Evolutionary conservation across 805 yeast genomes (phyloP).

Genomic region (Danielia reshetovae): DNA sequence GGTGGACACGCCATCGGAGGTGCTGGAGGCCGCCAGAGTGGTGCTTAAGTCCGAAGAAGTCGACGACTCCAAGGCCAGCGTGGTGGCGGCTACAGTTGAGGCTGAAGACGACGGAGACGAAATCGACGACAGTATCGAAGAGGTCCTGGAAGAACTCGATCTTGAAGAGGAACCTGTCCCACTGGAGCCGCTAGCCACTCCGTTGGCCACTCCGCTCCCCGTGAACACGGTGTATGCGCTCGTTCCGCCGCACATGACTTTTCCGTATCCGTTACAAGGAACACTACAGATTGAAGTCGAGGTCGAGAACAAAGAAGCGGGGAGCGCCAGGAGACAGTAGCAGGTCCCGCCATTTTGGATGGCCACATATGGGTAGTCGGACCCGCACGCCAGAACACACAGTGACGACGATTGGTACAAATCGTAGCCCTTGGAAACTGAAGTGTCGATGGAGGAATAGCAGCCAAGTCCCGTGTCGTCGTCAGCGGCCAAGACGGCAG

Average conservation of each 20-base stretch:
- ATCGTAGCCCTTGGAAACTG: constrained; percentile 20
- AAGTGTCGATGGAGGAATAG: constrained; percentile 24
- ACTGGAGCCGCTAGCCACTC: constrained; percentile 3
- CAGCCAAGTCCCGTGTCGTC: constrained; percentile 23
- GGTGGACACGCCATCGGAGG: not conserved
- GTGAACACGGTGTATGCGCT: constrained; percentile 27
- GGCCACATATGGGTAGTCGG: constrained; percentile 35
- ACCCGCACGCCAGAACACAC: constrained; percentile 29
- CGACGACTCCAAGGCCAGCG: constrained; percentile 8
- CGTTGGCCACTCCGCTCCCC: constrained; percentile 19
- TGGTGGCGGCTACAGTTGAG: constrained; percentile 7
- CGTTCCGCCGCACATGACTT: constrained; percentile 36
- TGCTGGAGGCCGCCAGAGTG: constrained; percentile 3
- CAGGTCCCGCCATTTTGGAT: constrained; percentile 34
- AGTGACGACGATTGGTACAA: constrained; percentile 25
- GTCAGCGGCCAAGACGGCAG: constrained; percentile 4
- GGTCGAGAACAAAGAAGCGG: constrained; percentile 13
- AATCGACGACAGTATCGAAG: constrained; percentile 9
- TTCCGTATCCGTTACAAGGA: constrained; percentile 33
- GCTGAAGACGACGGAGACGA: constrained; percentile 2
- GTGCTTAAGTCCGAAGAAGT: not conserved
- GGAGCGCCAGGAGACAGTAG: constrained; percentile 32
- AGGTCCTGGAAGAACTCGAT: constrained; percentile 7
- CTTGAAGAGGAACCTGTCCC: constrained; percentile 5
- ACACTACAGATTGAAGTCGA: constrained; percentile 23